These are phyloP conservation scores for Talaromyces sp. DNA, from an alignment of 2,329 filamentous ascomycete genomes.

Conservation along the genomic window DNA sequence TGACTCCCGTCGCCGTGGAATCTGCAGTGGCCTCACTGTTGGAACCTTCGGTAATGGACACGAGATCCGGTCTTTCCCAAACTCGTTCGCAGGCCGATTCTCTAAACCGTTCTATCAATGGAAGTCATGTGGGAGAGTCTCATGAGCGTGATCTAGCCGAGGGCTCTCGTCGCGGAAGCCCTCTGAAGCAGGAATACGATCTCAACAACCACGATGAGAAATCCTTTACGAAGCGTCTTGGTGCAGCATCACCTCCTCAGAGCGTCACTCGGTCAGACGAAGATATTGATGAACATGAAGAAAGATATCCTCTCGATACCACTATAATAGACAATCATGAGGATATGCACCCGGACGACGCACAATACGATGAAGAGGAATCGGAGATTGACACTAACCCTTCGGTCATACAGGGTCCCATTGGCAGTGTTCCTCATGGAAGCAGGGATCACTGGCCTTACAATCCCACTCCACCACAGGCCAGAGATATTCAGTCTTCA, in stretches of 20 bases:
- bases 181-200: slow-evolving; percentile 44
- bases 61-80: slow-evolving; percentile 50
- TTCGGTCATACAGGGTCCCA: slow-evolving; percentile 73
- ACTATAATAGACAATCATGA: slow-evolving; percentile 63
- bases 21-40: slow-evolving; percentile 88
- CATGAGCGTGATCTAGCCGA: slow-evolving; percentile 23
- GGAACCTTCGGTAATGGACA: slow-evolving; percentile 73
- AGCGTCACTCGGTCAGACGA: slow-evolving; percentile 50
- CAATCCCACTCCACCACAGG: slow-evolving; percentile 52
- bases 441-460: slow-evolving; percentile 55
- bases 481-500: slow-evolving; percentile 41
- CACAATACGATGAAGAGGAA: slow-evolving; percentile 55
- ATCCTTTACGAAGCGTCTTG: slow-evolving; percentile 39
- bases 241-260: slow-evolving; percentile 52
- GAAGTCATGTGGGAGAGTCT: slow-evolving; percentile 28
- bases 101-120: slow-evolving; percentile 37
- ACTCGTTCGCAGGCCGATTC: slow-evolving; percentile 47
- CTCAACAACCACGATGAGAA: slow-evolving; percentile 36
- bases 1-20: slow-evolving; percentile 71
- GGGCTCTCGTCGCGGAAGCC: slow-evolving; percentile 39
- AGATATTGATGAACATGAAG: slow-evolving; percentile 37
- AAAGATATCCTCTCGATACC: slow-evolving; percentile 59
- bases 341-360: slow-evolving; percentile 70
- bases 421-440: slow-evolving; percentile 54
- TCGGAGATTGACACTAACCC: slow-evolving; percentile 77